Evolutionary conservation across 352 stramenopile genomes (phyloP).

Genomic region (Globisporangium solare): DNA sequence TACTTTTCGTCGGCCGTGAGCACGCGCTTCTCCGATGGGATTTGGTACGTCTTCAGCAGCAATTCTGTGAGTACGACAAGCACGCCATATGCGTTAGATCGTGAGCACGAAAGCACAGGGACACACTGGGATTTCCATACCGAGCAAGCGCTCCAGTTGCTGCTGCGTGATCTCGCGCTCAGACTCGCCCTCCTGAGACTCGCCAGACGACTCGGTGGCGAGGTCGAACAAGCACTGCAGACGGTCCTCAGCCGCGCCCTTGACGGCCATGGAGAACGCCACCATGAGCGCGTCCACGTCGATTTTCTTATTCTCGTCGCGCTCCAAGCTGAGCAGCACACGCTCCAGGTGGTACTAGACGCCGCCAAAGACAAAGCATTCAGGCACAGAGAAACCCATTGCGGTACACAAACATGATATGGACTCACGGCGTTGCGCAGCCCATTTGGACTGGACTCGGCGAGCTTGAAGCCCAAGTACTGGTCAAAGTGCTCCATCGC

Average conservation of each 20-base stretch:
- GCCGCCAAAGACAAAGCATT: neutral
- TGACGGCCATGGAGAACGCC: slow-evolving; percentile 81
- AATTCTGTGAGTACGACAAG: slow-evolving; percentile 23
- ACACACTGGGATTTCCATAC: slow-evolving; percentile 5
- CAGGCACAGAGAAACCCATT: too few relatives aligned
- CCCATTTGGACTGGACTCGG: slow-evolving; percentile 45
- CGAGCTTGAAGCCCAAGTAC: slow-evolving; percentile 70
- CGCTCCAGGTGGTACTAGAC: slow-evolving; percentile 70
- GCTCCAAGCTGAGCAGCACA: slow-evolving; percentile 61
- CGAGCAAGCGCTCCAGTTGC: slow-evolving; percentile 56
- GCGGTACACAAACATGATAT: too few relatives aligned
- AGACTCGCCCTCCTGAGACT: slow-evolving; percentile 15
- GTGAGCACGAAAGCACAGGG: neutral
- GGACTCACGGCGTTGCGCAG: slow-evolving; percentile 50
- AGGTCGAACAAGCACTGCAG: slow-evolving; percentile 71
- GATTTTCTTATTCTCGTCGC: slow-evolving; percentile 47
- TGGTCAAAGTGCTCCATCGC: slow-evolving; percentile 75
- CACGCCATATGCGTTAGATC: neutral
- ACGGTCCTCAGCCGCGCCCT: slow-evolving; percentile 64
- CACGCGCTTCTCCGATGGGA: slow-evolving; percentile 83
- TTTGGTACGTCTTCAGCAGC: slow-evolving; percentile 74
- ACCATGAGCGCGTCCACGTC: slow-evolving; percentile 72
- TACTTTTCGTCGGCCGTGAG: slow-evolving; percentile 64
- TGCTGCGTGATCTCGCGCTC: slow-evolving; percentile 49
- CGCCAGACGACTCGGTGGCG: slow-evolving; percentile 32